Percentiles rank a stretch among this genome's conserved stretches.
Evolutionary conservation across 495 filamentous ascomycete species (phyloP).

Genomic region (Lindgomyces ingoldianus): DNA sequence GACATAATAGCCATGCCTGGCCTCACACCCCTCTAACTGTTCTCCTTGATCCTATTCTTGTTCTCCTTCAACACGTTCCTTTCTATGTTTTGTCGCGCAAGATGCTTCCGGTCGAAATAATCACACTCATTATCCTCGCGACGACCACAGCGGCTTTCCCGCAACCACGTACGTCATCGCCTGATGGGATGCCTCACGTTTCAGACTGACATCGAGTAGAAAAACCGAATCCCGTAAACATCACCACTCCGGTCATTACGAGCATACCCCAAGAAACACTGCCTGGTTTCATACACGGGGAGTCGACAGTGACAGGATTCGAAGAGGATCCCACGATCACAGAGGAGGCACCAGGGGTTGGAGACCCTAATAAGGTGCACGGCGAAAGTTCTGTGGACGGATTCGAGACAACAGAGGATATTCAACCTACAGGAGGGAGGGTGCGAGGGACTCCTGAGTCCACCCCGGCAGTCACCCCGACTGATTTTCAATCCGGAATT

Average conservation of each 20-base stretch:
- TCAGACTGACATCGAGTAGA: not conserved
- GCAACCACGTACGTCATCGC: slow-evolving; percentile 2
- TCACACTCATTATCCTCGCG: slow-evolving; percentile 17
- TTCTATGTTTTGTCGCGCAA: not conserved
- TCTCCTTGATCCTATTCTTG: not conserved
- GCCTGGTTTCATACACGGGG: not conserved
- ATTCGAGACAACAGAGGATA: not conserved
- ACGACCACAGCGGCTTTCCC: slow-evolving; percentile 1
- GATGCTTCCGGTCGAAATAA: slow-evolving; percentile 23
- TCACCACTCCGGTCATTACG: not conserved
- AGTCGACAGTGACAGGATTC: not conserved
- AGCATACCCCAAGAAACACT: not conserved
- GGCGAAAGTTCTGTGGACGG: not conserved
- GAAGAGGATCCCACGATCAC: not conserved
- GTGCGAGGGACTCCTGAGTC: not conserved
- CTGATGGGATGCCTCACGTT: not conserved
- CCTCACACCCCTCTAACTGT: not conserved
- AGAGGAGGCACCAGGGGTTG: too few relatives aligned
- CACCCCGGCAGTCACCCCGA: not conserved
- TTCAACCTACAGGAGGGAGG: not conserved
- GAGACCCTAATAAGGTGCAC: not conserved
- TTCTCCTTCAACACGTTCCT: not conserved
- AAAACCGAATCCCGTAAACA: not conserved
- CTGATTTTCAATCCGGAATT: not conserved
- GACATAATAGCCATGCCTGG: not conserved